Evolutionary conservation across 768 basidiomycete genomes (phyloP).

Genomic region (Trametes cubensis): DNA sequence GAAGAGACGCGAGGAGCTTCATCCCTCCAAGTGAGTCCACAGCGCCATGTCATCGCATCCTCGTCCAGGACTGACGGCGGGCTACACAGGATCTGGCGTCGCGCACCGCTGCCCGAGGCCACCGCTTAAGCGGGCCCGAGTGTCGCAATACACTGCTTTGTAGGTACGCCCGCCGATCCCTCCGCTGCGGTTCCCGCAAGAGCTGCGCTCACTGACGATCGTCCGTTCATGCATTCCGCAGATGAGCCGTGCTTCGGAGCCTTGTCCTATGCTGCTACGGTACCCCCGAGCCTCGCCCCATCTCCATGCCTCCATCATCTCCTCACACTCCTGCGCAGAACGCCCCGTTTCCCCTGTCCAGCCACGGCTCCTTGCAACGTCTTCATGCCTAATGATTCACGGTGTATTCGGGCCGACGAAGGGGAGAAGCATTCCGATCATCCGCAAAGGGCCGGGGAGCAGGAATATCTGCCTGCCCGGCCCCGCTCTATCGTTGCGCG

Average conservation of each 20-base stretch:
- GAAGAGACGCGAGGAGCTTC: slow-evolving; percentile 16
- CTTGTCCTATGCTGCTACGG: slow-evolving; percentile 4
- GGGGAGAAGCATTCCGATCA: background rate
- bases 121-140: slow-evolving; percentile 2
- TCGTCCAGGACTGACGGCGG: background rate
- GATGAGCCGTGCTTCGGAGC: slow-evolving; percentile 9
- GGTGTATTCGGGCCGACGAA: slow-evolving; percentile 3
- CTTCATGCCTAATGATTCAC: slow-evolving; percentile 2
- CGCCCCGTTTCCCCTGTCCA: background rate
- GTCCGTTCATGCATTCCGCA: background rate
- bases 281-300: too few relatives aligned
- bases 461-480: too few relatives aligned
- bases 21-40: slow-evolving; percentile 23
- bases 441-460: too few relatives aligned
- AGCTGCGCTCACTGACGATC: slow-evolving; percentile 1
- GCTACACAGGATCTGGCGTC: slow-evolving; percentile 6
- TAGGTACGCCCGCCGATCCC: slow-evolving; percentile 9
- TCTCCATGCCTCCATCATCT: too few relatives aligned
- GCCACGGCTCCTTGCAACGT: background rate
- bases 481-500: background rate
- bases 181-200: background rate
- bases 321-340: too few relatives aligned
- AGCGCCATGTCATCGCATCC: too few relatives aligned
- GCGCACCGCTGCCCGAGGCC: slow-evolving; percentile 5
- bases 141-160: background rate